phyloP scores from a whole-genome alignment of 2,329 filamentous ascomycete species.

The Escovopsis sp. region DNA sequence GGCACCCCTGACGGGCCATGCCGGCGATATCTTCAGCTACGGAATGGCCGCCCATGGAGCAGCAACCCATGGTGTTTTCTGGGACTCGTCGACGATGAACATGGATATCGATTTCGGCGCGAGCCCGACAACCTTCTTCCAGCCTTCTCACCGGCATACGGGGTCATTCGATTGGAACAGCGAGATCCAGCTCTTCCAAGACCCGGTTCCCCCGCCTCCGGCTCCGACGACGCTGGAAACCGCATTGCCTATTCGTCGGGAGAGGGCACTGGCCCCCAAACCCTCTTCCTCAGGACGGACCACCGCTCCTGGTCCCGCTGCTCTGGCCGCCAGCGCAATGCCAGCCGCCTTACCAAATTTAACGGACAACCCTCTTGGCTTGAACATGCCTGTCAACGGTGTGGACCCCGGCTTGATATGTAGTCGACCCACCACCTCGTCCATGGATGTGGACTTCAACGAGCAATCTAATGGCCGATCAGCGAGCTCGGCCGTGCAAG shows the following conservation, averaged over 20 bases:
- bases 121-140: constrained; percentile 29
- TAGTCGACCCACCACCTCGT: constrained; percentile 34
- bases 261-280: constrained; percentile 36
- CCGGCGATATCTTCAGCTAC: constrained; percentile 43
- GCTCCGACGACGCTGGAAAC: constrained; percentile 21
- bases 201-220: constrained; percentile 18
- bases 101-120: constrained; percentile 47
- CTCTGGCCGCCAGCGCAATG: constrained; percentile 14
- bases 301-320: background rate
- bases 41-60: constrained; percentile 42
- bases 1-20: constrained; percentile 29
- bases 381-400: constrained; percentile 29
- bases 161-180: constrained; percentile 44
- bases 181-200: constrained; percentile 40
- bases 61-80: constrained; percentile 37
- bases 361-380: constrained; percentile 36
- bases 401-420: constrained; percentile 47
- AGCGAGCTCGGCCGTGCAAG: constrained; percentile 14
- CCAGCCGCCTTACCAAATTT: constrained; percentile 27
- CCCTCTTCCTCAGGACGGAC: constrained; percentile 21
- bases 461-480: constrained; percentile 15
- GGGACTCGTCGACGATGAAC: constrained; percentile 40
- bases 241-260: constrained; percentile 22
- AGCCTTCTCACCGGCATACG: constrained; percentile 28
- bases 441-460: constrained; percentile 26